Percentiles rank a stretch among this genome's conserved stretches.
phyloP scores from a whole-genome alignment of 768 basidiomycete genomes.

The Nevesoporus exiguus region DNA sequence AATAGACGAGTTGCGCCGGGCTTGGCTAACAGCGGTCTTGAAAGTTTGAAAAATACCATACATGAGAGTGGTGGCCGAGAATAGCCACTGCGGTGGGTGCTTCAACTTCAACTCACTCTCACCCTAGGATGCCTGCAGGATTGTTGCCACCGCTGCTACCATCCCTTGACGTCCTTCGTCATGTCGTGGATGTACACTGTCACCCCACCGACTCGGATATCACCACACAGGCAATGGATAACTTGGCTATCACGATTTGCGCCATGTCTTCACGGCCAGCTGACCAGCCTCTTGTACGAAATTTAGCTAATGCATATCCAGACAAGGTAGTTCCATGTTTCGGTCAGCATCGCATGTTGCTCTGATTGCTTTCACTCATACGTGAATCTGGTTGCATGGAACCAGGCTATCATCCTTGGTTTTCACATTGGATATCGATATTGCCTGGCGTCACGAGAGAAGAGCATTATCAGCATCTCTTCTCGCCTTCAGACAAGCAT shows the following conservation, averaged over 20 bases:
- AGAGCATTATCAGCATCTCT: slow-evolving; percentile 72
- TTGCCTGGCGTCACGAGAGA: slow-evolving; percentile 47
- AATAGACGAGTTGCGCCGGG: slow-evolving; percentile 2
- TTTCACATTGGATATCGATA: slow-evolving; percentile 70
- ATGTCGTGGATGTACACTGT: slow-evolving; percentile 86
- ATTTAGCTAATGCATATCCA: slow-evolving; percentile 58
- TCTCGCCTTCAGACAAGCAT: slow-evolving; percentile 43
- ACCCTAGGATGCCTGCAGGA: not conserved
- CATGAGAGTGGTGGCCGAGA: slow-evolving; percentile 10
- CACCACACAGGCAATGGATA: slow-evolving; percentile 45
- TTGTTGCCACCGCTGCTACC: slow-evolving; percentile 16
- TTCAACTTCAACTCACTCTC: no score
- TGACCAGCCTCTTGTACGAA: slow-evolving; percentile 71
- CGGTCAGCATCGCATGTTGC: slow-evolving; percentile 48
- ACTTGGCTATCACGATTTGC: slow-evolving; percentile 64
- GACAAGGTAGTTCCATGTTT: slow-evolving; percentile 82
- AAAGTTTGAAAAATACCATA: slow-evolving; percentile 10
- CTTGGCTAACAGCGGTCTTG: slow-evolving; percentile 1
- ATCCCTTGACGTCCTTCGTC: slow-evolving; percentile 46
- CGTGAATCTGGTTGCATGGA: slow-evolving; percentile 6
- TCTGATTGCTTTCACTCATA: slow-evolving; percentile 11
- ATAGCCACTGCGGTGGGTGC: no score
- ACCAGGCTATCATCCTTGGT: slow-evolving; percentile 95
- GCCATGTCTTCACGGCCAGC: slow-evolving; percentile 71
- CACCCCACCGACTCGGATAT: slow-evolving; percentile 83